Base-by-base conservation (phyloP, 1,139 yeast genomes). In the Geotrichum australiense region DNA sequence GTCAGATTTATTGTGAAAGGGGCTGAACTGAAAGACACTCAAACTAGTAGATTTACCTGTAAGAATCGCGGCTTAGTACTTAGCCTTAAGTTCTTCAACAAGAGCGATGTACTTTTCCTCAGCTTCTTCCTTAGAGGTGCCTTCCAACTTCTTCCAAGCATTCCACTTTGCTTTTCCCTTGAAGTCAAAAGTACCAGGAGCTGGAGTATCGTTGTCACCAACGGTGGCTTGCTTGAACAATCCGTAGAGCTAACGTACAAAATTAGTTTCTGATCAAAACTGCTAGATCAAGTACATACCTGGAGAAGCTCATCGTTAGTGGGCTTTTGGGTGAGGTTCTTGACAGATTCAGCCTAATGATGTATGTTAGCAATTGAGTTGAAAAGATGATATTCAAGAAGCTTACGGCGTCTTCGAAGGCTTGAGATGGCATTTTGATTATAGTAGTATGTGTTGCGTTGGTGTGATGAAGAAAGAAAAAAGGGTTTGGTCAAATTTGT, bases 151-250 rank as follows among this genome's bases (percentile, higher is more conserved):
- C 58, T 80, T 81, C 98, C 98, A 91, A 14, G 96, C 75, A 63
- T 86, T 89, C 97, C 97, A 91, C 75, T 91, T 91, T 76, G 84
- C 84, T 69, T 91, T 89, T 55, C 91, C 96, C 71, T 83, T 84
- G 69, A 91, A 74, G 69, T 89, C 94, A 65, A 89, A 85, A 51
- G 84, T 68, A 51, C 96, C 94, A 47, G 70, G 80, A 66, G 82
- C 82, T 47, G 77, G 68, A 48, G 94, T 82, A 64, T 71, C 74
- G 72, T 84, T 84, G 74, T 91, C 98, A 53, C 98, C 98, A 47
- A 80, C 81, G 37, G 97, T 89, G 52, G 97, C 94, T 70, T 91
- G 98, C 70, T 91, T 91, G 80, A 74, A 91, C 58, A 91, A 74
- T 33, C 93, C 96, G 70, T 91, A 91, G 58, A 68, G 62, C 65